Percentiles rank a stretch among this genome's conserved stretches.
Evolutionary conservation across 495 filamentous ascomycete genomes (phyloP).

Genomic region (Aspergillus kassunensis): DNA sequence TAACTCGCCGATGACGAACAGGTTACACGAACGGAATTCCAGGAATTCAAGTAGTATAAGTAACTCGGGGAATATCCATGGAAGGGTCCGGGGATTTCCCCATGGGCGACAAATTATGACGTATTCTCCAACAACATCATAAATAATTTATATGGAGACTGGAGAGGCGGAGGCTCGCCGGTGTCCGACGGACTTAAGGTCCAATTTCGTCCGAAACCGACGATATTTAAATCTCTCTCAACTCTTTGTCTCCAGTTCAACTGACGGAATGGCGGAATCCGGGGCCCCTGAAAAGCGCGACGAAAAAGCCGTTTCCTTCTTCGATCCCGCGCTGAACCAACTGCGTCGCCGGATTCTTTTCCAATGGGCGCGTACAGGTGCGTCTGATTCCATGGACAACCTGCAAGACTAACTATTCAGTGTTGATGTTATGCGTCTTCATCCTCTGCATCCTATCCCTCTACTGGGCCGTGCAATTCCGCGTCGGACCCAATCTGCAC

Average conservation of each 20-base stretch:
- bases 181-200: background rate
- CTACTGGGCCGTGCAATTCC: slow-evolving; percentile 58
- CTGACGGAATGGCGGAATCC: background rate
- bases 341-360: slow-evolving; percentile 43
- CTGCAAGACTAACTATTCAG: no score
- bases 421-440: slow-evolving; percentile 50
- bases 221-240: no score
- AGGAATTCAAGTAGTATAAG: no score
- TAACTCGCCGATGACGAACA: no score
- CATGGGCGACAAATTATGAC: no score
- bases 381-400: no score
- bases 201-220: background rate
- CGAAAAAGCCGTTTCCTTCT: slow-evolving; percentile 48
- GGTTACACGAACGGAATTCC: no score
- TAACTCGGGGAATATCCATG: no score
- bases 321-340: slow-evolving; percentile 42
- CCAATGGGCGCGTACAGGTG: slow-evolving; percentile 31
- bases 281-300: slow-evolving; percentile 2
- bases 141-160: no score
- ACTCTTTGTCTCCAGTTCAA: background rate
- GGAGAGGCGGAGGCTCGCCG: no score
- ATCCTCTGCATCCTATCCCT: slow-evolving; percentile 53
- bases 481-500: slow-evolving; percentile 43
- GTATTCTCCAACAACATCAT: no score
- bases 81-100: no score